Evolutionary conservation across 371 early-diverging fungal genomes (phyloP), one percentile per base, ranked within the genome.

Genomic region (Mucor lusitanicus): DNA sequence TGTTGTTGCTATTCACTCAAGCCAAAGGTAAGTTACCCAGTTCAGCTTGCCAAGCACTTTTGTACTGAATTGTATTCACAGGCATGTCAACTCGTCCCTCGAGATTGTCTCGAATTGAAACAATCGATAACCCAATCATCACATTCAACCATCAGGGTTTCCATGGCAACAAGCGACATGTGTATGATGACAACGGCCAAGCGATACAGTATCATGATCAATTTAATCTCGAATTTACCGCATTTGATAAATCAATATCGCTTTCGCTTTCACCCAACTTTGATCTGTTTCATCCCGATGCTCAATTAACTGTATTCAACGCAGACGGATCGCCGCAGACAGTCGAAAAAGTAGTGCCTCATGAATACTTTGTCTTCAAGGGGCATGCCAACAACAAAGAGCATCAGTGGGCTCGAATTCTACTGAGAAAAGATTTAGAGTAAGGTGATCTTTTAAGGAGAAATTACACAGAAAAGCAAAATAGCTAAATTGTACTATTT

Each of bases 251-350:
- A 27, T 15, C 88, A 0, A 90, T 90, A 67, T 69, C 76, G 19
- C 78, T 95, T 59, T 73, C 88, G 56, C 80, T 95, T 23, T 84
- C 80, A 64, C 93, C 90, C 25, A 92, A 94, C 76, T 25, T 63
- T 21, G 89, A 91, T 40, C 70, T 95, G 35, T 75, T 95, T 48
- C 95, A 94, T 69, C 86, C 90, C 1, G 79, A 88, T 6, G 92
- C 92, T 5, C 67, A 48, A 72, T 81, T 59, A 69, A 77, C 27
- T 68, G 70, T 46, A 35, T 83, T 67, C 21, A 66, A 73, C 67
- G 15, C 42, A 1, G 73, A 76, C 35, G 77, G 76, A 3, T 69
- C 65, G 25, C 42, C 48, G 30, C 35, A 61, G 11, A 63, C 66
- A n/a, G 65, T 54, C 0, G 60, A 65, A 15, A 37, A 33, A 19